Base-by-base conservation (phyloP, 1,284 basidiomycete species). In the Ceratobasidium sp. region DNA sequence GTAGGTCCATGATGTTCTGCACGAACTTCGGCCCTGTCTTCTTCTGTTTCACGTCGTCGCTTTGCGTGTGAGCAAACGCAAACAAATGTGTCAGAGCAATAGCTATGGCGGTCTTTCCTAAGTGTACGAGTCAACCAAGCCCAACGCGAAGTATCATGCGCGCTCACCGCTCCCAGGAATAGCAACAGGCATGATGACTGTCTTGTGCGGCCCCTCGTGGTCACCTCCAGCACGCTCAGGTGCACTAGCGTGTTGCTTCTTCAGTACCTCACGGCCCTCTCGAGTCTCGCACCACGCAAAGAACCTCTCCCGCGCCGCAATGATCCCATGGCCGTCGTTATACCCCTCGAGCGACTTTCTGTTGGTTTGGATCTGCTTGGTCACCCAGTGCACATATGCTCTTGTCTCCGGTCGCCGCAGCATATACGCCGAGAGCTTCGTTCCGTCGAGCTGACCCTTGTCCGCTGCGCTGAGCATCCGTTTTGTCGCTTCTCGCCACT, bases 401-500 rank as follows among this genome's bases (percentile, higher is more conserved):
- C 85, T 85, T 23, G 93, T 94, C 86, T 95, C 94, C 26, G 87
- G 83, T 50, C 92, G 86, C 80, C 88, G 88, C 86, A 93, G 86
- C 85, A 91, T 93, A 66, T 85, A 85, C 83, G 89, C 90, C 2
- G 91, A 88, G n/a, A 93, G 83, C 28, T 84, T 85, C 12, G 80
- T 83, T 1, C 85, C 81, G 20, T 77, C 66, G 9, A 84, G 80
- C 82, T 81, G 82, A 28, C 83, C 83, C 61, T 82, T 86, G 84
- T 62, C 82, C 78, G 65, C 71, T 1, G 57, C 80, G 0, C 87
- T 85, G 6, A 98, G 87, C 44, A 97, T 87, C 23, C 84, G 86
- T 82, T 96, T 94, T 7, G 98, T 99, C 68, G 97, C 89, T 85
- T 99, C 98, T 74, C 98, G 89, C 96, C 96, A 99, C 83, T 98